Conservation (phyloP, 2,329 filamentous ascomycete species). For the Cladosporium sp. region DNA sequence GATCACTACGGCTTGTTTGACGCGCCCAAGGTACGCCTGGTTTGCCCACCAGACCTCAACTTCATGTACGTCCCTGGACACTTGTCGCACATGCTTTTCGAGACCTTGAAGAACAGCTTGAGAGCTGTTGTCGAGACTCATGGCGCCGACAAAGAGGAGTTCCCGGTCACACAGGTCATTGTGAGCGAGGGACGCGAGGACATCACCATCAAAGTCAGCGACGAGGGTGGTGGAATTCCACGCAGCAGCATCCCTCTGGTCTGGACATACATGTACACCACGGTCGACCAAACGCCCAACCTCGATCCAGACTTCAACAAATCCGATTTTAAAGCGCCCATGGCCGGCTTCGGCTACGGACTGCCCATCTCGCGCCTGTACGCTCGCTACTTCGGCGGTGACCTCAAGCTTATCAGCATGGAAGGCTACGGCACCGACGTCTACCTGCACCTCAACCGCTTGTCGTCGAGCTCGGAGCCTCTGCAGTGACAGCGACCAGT, state of each 20-base stretch:
- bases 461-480: slow-evolving; percentile 93
- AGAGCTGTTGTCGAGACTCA: slow-evolving; percentile 95
- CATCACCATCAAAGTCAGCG: slow-evolving; percentile 97
- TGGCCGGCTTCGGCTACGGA: slow-evolving; percentile 99
- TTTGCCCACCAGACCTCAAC: slow-evolving; percentile 89
- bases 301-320: slow-evolving; percentile 98
- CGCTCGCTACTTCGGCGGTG: slow-evolving; percentile 94
- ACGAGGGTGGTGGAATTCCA: slow-evolving; percentile 95
- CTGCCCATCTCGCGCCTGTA: slow-evolving; percentile 91
- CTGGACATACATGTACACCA: slow-evolving; percentile 99
- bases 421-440: slow-evolving; percentile 99
- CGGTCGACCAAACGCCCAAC: slow-evolving; percentile 90
- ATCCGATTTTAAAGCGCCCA: slow-evolving; percentile 97
- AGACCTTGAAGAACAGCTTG: slow-evolving; percentile 97
- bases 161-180: slow-evolving; percentile 95
- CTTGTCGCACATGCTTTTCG: slow-evolving; percentile 98
- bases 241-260: slow-evolving; percentile 90
- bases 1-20: slow-evolving; percentile 98
- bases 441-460: slow-evolving; percentile 93
- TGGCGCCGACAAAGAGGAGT: slow-evolving; percentile 91
- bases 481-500: slow-evolving; percentile 89
- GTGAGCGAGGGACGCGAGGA: slow-evolving; percentile 97
- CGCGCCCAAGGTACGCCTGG: slow-evolving; percentile 91
- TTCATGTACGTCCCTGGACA: slow-evolving; percentile 99
- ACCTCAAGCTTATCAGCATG: slow-evolving; percentile 98